phyloP scores from a whole-genome alignment of 2,329 filamentous ascomycete species.

The Cercospora brassicicola region DNA sequence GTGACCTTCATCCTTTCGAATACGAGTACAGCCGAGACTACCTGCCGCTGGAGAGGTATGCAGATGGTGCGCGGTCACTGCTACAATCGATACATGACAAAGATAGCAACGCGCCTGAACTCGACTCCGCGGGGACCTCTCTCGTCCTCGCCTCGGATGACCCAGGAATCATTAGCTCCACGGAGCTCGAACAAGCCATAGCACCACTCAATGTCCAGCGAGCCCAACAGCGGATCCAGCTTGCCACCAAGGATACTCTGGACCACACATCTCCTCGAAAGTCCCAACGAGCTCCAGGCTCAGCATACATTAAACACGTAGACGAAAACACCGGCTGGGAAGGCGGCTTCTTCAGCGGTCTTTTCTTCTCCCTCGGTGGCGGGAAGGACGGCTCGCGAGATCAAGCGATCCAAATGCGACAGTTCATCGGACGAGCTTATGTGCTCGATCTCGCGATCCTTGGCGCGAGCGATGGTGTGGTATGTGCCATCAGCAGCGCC shows the following conservation, averaged over 20 bases:
- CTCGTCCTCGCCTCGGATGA: slow-evolving; percentile 78
- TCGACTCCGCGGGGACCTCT: slow-evolving; percentile 33
- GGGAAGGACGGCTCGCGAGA: slow-evolving; percentile 30
- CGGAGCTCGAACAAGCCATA: slow-evolving; percentile 58
- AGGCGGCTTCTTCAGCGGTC: slow-evolving; percentile 77
- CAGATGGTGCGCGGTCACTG: slow-evolving; percentile 17
- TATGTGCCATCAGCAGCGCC: slow-evolving; percentile 72
- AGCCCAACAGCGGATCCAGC: slow-evolving; percentile 74
- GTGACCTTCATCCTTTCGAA: slow-evolving; percentile 75
- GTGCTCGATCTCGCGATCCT: slow-evolving; percentile 77
- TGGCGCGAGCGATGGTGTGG: slow-evolving; percentile 65
- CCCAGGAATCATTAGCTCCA: slow-evolving; percentile 67
- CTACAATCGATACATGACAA: slow-evolving; percentile 35
- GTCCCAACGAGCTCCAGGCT: slow-evolving; percentile 43
- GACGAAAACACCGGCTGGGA: slow-evolving; percentile 83
- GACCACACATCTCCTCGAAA: slow-evolving; percentile 39
- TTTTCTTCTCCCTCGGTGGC: slow-evolving; percentile 73
- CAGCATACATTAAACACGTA: slow-evolving; percentile 64
- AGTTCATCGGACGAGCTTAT: slow-evolving; percentile 77
- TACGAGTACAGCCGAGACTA: slow-evolving; percentile 80
- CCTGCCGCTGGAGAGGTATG: slow-evolving; percentile 70
- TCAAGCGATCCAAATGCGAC: slow-evolving; percentile 65
- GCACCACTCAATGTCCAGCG: slow-evolving; percentile 43
- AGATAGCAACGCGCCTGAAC: slow-evolving; percentile 61
- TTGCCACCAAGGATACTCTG: slow-evolving; percentile 64